Base-by-base conservation (phyloP, 106 monocot species). In the Vanilla planifolia region DNA sequence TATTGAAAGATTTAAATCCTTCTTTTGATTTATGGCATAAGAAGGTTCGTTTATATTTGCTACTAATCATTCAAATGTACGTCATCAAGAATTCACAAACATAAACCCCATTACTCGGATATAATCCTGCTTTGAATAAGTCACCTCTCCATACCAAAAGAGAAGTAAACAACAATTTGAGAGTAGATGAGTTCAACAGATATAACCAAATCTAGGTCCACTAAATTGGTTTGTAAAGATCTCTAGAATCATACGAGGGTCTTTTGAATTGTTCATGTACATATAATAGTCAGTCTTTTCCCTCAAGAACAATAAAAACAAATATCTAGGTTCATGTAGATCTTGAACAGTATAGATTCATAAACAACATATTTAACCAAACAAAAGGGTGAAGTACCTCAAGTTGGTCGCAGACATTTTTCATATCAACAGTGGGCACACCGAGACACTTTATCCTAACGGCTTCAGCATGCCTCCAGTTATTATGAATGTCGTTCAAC, bases 351-450 rank as follows among this genome's bases (percentile, higher is more conserved):
- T 32, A 50, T 24, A 50, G 10, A 24, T 7, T 11, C 7, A 48
- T 22, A 7, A 50, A 53, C 16, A 6, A 53, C 21, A 10, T 11
- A 23, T 48, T 34, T 8, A 57, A 1, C 7, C 2, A 57, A 57
- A 3, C 14, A 36, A 28, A 57, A 57, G 21, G 19, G 35, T 8
- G 35, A 53, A 43, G 39, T 82, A 98, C 96, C 91, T 91, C 96
- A 43, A 98, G 78, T 28, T 98, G 91, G n/a, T 73, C 57, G 71
- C 87, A 98, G 8, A 98, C 74, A 63, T 91, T 98, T 65, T 88
- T 68, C 96, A 98, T 98, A 73, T 98, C 96, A 43, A 98, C 79
- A n/a, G 96, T 98, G n/a, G 96, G 91, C 60, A 98, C 96, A 51
- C 96, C 96, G 62, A 98, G 84, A 61, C 96, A 98, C 73, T 98